Evolutionary conservation across 129 eudicot species (phyloP).

Genomic region (Chrysanthemum makinoi): DNA sequence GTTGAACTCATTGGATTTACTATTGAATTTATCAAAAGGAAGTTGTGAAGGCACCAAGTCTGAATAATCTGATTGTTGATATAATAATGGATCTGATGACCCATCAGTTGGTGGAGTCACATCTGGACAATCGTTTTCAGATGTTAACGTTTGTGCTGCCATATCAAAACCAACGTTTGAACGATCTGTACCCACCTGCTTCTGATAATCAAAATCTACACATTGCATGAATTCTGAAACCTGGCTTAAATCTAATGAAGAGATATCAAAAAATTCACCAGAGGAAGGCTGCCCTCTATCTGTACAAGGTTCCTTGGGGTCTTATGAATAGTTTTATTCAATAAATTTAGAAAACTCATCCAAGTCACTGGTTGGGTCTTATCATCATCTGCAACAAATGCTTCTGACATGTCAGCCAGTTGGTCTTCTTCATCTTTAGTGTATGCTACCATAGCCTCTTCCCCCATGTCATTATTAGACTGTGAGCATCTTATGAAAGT

Average conservation of each 20-base stretch:
- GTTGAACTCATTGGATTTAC: too few species aligned
- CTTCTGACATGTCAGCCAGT: slow-evolving; percentile 35
- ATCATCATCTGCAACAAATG: slow-evolving; percentile 19
- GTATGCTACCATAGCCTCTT: slow-evolving; percentile 8
- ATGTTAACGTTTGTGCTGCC: slow-evolving; percentile 21
- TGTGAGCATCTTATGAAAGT: slow-evolving; percentile 47
- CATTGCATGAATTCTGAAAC: slow-evolving; percentile 28
- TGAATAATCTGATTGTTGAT: slow-evolving; percentile 39
- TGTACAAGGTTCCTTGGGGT: background rate
- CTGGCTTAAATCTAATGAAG: background rate
- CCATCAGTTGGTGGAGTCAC: background rate
- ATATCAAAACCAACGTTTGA: slow-evolving; percentile 32
- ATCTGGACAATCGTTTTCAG: slow-evolving; percentile 29
- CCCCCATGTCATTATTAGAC: slow-evolving; percentile 38
- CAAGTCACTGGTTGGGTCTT: slow-evolving; percentile 29
- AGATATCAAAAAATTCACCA: background rate
- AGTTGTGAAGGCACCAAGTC: slow-evolving; percentile 37
- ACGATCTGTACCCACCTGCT: background rate
- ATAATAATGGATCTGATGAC: background rate
- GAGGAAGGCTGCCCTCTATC: too few species aligned
- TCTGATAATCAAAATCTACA: slow-evolving; percentile 26
- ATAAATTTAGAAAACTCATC: slow-evolving; percentile 26
- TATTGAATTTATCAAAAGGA: slow-evolving; percentile 2
- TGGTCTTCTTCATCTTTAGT: slow-evolving; percentile 29
- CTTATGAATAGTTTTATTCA: slow-evolving; percentile 32